These are phyloP conservation scores for Tylopilus intermedius DNA, from an alignment of 768 basidiomycete species.

Conservation along the genomic window DNA sequence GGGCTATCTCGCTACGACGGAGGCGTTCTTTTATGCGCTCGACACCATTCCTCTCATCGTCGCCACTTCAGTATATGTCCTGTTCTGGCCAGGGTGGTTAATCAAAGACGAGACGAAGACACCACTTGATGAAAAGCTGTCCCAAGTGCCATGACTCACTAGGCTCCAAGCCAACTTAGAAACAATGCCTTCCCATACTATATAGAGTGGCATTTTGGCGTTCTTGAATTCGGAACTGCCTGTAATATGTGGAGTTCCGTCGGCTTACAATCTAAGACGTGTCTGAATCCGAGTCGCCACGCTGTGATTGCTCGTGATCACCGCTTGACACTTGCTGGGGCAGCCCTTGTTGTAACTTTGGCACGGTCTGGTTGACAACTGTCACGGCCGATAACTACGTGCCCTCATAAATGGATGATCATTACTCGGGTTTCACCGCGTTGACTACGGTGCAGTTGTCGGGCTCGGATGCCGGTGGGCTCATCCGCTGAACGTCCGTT, in stretches of 20 bases:
- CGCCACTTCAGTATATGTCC: slow-evolving; percentile 50
- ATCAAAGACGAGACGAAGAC: slow-evolving; percentile 22
- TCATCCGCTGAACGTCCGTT: too few relatives aligned
- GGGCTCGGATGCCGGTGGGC: too few relatives aligned
- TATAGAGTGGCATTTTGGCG: background rate
- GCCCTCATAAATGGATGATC: too few relatives aligned
- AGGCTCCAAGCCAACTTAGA: background rate
- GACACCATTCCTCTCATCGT: slow-evolving; percentile 65
- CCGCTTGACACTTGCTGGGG: background rate
- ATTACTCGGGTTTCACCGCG: too few relatives aligned
- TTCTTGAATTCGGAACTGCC: background rate
- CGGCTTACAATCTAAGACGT: background rate
- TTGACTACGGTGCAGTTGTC: too few relatives aligned
- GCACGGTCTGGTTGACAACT: too few relatives aligned
- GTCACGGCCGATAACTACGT: too few relatives aligned
- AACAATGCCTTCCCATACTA: background rate
- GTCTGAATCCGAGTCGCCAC: background rate
- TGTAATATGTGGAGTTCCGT: background rate
- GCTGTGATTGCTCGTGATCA: background rate
- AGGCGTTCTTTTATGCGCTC: slow-evolving; percentile 60
- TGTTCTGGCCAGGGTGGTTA: slow-evolving; percentile 64
- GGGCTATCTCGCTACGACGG: slow-evolving; percentile 53
- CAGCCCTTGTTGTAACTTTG: too few relatives aligned
- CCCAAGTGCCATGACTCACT: background rate
- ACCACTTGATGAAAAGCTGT: slow-evolving; percentile 26